Evolutionary conservation across 208 protist species (phyloP).

Genomic region (Trypanosoma vivax): DNA sequence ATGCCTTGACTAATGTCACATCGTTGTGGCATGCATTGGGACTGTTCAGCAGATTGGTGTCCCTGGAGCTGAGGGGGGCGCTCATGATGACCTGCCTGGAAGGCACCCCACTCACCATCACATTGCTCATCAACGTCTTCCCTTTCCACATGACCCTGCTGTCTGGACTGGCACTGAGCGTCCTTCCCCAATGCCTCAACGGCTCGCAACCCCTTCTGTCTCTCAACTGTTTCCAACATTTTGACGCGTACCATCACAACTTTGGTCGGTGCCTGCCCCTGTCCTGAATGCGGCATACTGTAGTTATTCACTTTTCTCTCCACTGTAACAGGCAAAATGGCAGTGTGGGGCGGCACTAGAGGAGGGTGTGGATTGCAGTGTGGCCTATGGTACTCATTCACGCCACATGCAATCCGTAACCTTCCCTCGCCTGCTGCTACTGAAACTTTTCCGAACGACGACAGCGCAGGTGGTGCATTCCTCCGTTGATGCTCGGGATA

Average conservation of each 20-base stretch:
- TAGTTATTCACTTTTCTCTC: slow-evolving; percentile 82
- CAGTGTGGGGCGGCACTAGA: slow-evolving; percentile 11
- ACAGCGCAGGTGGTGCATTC: too few relatives aligned
- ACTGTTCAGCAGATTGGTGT: too few relatives aligned
- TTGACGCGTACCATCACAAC: slow-evolving; percentile 38
- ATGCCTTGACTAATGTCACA: too few relatives aligned
- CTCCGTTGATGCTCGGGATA: too few relatives aligned
- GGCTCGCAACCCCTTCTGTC: not conserved
- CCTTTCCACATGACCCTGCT: not conserved
- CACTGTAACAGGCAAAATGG: slow-evolving; percentile 51
- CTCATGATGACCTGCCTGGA: too few relatives aligned
- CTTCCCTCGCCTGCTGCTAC: slow-evolving; percentile 31
- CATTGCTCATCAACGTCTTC: too few relatives aligned
- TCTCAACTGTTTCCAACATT: slow-evolving; percentile 44
- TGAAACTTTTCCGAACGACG: too few relatives aligned
- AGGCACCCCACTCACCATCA: too few relatives aligned
- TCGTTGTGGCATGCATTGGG: too few relatives aligned
- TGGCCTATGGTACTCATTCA: not conserved
- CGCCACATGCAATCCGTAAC: slow-evolving; percentile 10
- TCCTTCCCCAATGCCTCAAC: not conserved
- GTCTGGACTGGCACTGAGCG: not conserved
- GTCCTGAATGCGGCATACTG: slow-evolving; percentile 49
- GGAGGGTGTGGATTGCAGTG: slow-evolving; percentile 7
- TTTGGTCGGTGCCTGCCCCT: slow-evolving; percentile 21
- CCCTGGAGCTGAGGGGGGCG: too few relatives aligned